Evolutionary conservation across 2,329 filamentous ascomycete species (phyloP).

Genomic region (Microcyclospora tardicrescens): DNA sequence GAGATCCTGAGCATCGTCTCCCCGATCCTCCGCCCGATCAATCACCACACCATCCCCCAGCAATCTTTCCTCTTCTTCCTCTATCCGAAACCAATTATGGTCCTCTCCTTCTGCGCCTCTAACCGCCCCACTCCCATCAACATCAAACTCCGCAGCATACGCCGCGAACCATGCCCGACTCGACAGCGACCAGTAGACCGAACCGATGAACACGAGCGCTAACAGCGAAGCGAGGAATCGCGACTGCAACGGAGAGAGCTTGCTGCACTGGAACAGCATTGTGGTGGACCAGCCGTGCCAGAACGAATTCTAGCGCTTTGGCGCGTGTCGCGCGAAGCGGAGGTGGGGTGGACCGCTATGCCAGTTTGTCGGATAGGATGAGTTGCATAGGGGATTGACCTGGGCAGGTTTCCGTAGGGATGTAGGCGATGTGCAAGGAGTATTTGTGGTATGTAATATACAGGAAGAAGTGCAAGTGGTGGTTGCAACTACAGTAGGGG

Average conservation of each 20-base stretch:
- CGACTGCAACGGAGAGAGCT: constrained; percentile 57
- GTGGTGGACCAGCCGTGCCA: background rate
- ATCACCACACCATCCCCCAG: constrained; percentile 16
- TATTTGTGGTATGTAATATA: too few species aligned
- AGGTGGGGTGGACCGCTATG: too few species aligned
- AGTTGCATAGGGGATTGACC: too few species aligned
- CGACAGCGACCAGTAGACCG: constrained; percentile 49
- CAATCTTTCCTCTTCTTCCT: constrained; percentile 25
- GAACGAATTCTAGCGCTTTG: too few species aligned
- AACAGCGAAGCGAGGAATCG: constrained; percentile 55
- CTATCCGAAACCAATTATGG: constrained; percentile 36
- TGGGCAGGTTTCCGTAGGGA: too few species aligned
- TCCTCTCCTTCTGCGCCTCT: constrained; percentile 27
- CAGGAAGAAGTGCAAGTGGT: too few species aligned
- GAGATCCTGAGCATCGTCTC: constrained; percentile 15
- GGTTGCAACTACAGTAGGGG: too few species aligned
- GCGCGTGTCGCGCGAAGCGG: too few species aligned
- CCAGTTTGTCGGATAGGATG: too few species aligned
- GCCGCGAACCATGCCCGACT: constrained; percentile 28
- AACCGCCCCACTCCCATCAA: constrained; percentile 17
- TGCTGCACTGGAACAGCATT: constrained; percentile 28
- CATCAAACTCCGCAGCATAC: constrained; percentile 45
- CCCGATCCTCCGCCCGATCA: constrained; percentile 17
- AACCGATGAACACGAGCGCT: constrained; percentile 45
- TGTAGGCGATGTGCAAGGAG: too few species aligned